Evolutionary conservation across 2,329 filamentous ascomycete species (phyloP), one percentile per base, ranked within the genome.

Genomic region (Pseudodiploospora longispora): DNA sequence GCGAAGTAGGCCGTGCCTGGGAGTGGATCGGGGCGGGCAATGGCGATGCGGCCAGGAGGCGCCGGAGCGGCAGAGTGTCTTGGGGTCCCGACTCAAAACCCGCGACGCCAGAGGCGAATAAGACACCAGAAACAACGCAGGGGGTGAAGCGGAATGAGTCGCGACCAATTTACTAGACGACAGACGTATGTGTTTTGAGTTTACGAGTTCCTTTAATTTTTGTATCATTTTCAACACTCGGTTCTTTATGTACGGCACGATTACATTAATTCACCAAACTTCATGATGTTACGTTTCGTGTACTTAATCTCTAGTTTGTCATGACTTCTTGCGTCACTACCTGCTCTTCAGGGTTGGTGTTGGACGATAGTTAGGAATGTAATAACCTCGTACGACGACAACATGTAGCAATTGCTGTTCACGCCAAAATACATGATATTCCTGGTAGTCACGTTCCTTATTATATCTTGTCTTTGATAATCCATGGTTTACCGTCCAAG

Each of bases 1-100:
- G 80, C 31, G 81, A 84, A 57, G 74, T 85, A 30, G 78, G 78
- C 29, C 70, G 79, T 29, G 80, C 79, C 1, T 84, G 80, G 80
- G 81, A 84, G 58, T 84, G 80, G 80, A 83, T 84, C 49, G 80
- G 80, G 1, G 76, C 78, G 10, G 67, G 72, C 12, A 62, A 68
- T 12, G 71, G 69, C 12, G 68, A 69, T 31, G 63, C 59, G 30
- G 62, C 61, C 27, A 61, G 72, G 36, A 66, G 72, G 40, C 67
- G 75, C 31, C 71, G 70, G 53, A 78, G 72, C 52, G 73, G 69
- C 2, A 66, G 76, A n/a, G 66, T 72, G 9, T 77, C 74, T 1
- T 69, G 63, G 57, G 65, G 63, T 6, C 54, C 63, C 4, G 67
- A 69, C 28, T 53, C 66, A 35, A 65, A 62, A 53, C 52, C 55